Evolutionary conservation across 768 basidiomycete genomes (phyloP), one percentile per base, ranked within the genome.

Genomic region (Dioszegia crocea): DNA sequence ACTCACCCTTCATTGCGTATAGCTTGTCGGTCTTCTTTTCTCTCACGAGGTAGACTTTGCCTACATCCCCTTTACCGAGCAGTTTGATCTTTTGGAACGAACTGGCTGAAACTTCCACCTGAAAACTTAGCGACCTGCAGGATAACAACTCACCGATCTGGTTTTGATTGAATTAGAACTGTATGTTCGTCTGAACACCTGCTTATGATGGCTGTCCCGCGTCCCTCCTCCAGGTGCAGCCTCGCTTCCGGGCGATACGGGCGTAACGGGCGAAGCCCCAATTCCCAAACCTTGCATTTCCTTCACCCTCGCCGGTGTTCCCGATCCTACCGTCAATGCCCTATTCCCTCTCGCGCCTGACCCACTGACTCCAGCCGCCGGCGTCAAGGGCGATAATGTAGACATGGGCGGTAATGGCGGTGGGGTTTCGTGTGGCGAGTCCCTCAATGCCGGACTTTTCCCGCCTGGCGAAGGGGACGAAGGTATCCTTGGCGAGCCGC

Each of bases 31-130:
- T 86, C 83, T 98, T 98, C 85, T 99, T 98, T 81, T 99, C 96
- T 69, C 88, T 84, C 49, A 99, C 96, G 44, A 99, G 84, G 80
- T 97, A 99, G 40, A 99, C 96, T 76, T 94, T 89, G 19, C 96
- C 96, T 46, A 99, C 96, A 78, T 99, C 96, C 45, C 96, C 96
- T 77, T 96, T 91, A 46, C 96, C 96, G n/a, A 98, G 83, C 83
- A 99, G 83, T 80, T 93, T 96, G 79, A 98, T 81, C 81, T 99
- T 99, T 74, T 88, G 83, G 79, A 99, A 99, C 77, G 90, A 92
- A 47, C 85, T 85, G 56, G 96, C 94, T 23, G 86, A 84, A 24
- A 99, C 94, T 80, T 98, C 93, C 58, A 94, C 90, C 88, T 92
- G 24, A 67, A 40, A 23, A 17, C 14, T 17, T 60, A 24, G 9